Evolutionary conservation across 257 asterid species (phyloP).

Genomic region (Penstemon davidsonii): DNA sequence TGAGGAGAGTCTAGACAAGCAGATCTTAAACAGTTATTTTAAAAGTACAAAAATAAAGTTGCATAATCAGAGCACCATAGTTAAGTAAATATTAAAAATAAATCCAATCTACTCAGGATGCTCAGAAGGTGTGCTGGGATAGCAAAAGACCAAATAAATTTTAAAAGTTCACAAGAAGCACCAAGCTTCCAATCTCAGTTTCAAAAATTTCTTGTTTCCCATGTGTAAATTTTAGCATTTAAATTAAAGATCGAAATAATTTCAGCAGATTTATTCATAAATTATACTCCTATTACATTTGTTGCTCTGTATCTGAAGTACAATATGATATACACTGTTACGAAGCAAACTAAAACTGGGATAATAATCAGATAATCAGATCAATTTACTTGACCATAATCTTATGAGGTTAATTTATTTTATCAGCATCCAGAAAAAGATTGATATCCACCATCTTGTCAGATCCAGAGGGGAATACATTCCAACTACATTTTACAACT

Average conservation of each 20-base stretch:
- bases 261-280: not conserved
- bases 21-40: not conserved
- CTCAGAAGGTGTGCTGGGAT: too few species aligned
- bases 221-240: not conserved
- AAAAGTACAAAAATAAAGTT: not conserved
- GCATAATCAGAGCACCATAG: not conserved
- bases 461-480: not conserved
- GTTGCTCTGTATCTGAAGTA: not conserved
- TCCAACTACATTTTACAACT: not conserved
- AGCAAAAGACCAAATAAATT: not conserved
- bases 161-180: not conserved
- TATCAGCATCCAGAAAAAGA: not conserved
- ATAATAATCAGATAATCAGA: not conserved
- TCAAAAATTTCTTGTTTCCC: not conserved
- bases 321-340: not conserved
- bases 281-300: not conserved
- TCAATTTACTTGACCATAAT: not conserved
- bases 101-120: not conserved
- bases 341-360: not conserved
- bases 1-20: conserved; percentile 24
- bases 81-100: not conserved
- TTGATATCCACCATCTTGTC: not conserved
- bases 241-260: not conserved
- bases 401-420: not conserved
- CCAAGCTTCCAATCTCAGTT: not conserved